phyloP scores from a whole-genome alignment of 176 grass and related monocot species.

The Oryza brachyantha region DNA sequence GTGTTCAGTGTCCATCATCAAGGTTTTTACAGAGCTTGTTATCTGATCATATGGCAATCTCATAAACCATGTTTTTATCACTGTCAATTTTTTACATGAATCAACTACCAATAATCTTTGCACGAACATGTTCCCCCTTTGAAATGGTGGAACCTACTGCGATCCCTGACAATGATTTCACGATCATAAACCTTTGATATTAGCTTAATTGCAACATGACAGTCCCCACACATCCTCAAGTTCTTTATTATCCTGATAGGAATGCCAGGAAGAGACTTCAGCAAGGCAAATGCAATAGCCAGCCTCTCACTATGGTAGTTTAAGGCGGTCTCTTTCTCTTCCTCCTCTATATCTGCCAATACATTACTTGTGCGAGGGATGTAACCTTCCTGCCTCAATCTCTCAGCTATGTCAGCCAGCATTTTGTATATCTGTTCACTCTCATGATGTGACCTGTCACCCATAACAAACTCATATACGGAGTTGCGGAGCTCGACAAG shows the following conservation, averaged over 20 bases:
- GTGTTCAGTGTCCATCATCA: neutral
- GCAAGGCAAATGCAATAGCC: slow-evolving; percentile 82
- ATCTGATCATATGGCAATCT: slow-evolving; percentile 3
- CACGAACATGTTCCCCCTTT: slow-evolving; percentile 69
- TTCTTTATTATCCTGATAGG: slow-evolving; percentile 86
- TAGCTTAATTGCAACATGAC: slow-evolving; percentile 66
- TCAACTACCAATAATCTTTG: slow-evolving; percentile 78
- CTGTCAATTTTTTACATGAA: neutral
- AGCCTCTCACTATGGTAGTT: slow-evolving; percentile 85
- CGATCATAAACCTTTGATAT: slow-evolving; percentile 65
- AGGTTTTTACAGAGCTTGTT: neutral
- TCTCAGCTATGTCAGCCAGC: slow-evolving; percentile 67
- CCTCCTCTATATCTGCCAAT: slow-evolving; percentile 84
- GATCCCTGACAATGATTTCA: slow-evolving; percentile 71
- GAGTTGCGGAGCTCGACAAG: slow-evolving; percentile 63
- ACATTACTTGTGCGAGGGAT: slow-evolving; percentile 55
- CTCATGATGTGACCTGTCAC: slow-evolving; percentile 66
- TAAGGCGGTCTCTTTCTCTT: slow-evolving; percentile 75
- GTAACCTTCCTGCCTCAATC: slow-evolving; percentile 59
- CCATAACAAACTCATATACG: slow-evolving; percentile 78
- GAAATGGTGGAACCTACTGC: slow-evolving; percentile 81
- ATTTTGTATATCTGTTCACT: slow-evolving; percentile 62
- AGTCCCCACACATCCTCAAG: slow-evolving; percentile 80
- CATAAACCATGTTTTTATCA: neutral
- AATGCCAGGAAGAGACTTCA: slow-evolving; percentile 55